These are phyloP conservation scores for Eragrostis curvula DNA, from an alignment of 176 grass and related monocot genomes.

Conservation along the genomic window DNA sequence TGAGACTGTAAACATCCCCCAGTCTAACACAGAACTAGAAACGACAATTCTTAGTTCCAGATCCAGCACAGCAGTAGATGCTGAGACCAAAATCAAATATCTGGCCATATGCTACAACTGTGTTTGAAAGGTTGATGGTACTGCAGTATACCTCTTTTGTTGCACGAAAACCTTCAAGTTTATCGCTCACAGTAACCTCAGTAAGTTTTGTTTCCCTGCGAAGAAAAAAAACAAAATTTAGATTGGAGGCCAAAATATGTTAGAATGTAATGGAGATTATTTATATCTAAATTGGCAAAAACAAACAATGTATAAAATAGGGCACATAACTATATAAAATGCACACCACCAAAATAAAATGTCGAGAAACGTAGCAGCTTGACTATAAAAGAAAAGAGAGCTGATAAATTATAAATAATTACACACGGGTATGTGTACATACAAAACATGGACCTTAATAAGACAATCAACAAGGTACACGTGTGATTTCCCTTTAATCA, in stretches of 20 bases:
- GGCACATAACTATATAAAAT: no score
- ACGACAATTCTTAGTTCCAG: conserved; percentile 8
- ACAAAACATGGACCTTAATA: background rate
- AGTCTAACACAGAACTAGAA: background rate
- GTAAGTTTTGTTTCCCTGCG: conserved; percentile 77
- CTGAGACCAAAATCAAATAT: conserved; percentile 27
- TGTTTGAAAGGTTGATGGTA: background rate
- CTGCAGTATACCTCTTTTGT: conserved; percentile 71
- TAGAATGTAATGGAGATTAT: no score
- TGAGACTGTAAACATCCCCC: no score
- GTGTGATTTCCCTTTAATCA: background rate
- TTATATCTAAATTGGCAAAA: no score
- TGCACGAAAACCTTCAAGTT: conserved; percentile 96
- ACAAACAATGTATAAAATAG: no score
- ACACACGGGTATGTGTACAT: background rate
- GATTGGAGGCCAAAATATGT: background rate
- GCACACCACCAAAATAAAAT: no score
- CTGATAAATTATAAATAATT: background rate
- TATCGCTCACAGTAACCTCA: conserved; percentile 93
- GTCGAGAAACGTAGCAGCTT: background rate
- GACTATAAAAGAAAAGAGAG: background rate
- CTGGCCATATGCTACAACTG: background rate
- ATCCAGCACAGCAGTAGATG: background rate
- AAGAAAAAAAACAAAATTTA: conserved; percentile 20
- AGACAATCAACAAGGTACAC: background rate